These are phyloP conservation scores for Whalleya microplaca DNA, from an alignment of 2,329 filamentous ascomycete species.

Conservation along the genomic window DNA sequence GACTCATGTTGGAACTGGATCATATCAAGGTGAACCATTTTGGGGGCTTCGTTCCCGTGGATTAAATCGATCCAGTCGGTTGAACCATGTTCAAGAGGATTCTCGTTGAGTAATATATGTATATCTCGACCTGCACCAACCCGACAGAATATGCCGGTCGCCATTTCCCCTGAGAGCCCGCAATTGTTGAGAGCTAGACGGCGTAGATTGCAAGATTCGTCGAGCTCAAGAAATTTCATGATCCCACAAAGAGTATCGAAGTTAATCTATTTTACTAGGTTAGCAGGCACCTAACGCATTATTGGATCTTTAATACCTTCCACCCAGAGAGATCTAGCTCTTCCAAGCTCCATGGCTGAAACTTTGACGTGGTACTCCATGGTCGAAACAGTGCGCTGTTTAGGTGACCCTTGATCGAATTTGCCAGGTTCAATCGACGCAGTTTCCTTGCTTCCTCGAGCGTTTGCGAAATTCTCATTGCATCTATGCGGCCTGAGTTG, in stretches of 20 bases:
- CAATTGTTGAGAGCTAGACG: constrained; percentile 55
- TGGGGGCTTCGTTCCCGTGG: constrained; percentile 50
- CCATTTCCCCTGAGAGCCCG: constrained; percentile 53
- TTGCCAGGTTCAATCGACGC: constrained; percentile 53
- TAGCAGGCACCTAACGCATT: constrained; percentile 4
- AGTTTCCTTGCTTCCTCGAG: constrained; percentile 49
- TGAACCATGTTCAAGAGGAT: constrained; percentile 56
- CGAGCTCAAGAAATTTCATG: constrained; percentile 48
- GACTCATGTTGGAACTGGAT: constrained; percentile 57
- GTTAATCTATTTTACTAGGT: constrained; percentile 45
- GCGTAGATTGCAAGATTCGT: constrained; percentile 46
- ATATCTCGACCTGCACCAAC: constrained; percentile 53
- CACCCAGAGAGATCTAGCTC: constrained; percentile 60
- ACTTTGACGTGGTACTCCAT: constrained; percentile 43
- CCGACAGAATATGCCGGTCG: constrained; percentile 54
- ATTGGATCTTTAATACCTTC: constrained; percentile 42
- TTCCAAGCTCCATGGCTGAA: constrained; percentile 49
- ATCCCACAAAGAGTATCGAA: constrained; percentile 52
- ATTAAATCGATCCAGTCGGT: constrained; percentile 55
- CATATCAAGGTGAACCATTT: constrained; percentile 58
- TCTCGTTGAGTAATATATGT: constrained; percentile 54
- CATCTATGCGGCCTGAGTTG: constrained; percentile 55
- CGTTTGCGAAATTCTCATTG: constrained; percentile 49
- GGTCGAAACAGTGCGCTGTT: constrained; percentile 50
- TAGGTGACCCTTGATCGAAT: constrained; percentile 51